Percentiles rank a stretch among this genome's conserved stretches.
phyloP scores from a whole-genome alignment of 768 basidiomycete species.

The Lentinula raphanica region DNA sequence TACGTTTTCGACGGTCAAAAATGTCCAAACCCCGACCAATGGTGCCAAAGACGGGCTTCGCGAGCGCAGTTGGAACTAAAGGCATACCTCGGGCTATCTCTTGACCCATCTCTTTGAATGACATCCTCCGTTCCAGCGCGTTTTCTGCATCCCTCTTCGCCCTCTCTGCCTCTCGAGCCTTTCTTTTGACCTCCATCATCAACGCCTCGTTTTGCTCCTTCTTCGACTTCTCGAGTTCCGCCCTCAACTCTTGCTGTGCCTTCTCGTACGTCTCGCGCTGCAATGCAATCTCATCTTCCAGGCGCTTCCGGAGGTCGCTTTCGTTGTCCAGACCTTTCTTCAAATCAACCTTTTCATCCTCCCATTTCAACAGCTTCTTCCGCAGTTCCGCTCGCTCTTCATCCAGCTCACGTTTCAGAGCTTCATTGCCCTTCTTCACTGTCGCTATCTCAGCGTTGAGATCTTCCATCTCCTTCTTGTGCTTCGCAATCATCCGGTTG shows the following conservation, averaged over 20 bases:
- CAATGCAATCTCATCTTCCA: neutral
- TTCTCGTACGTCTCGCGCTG: constrained; percentile 21
- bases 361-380: neutral
- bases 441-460: constrained; percentile 29
- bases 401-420: constrained; percentile 7
- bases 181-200: neutral
- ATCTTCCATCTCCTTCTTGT: constrained; percentile 28
- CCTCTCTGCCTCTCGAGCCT: neutral
- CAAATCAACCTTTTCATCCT: constrained; percentile 1
- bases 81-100: neutral
- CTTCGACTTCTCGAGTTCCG: constrained; percentile 11
- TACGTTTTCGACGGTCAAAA: neutral
- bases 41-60: neutral
- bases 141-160: neutral
- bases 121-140: neutral
- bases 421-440: constrained; percentile 3
- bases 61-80: neutral
- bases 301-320: neutral
- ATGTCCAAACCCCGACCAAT: neutral
- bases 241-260: constrained; percentile 20
- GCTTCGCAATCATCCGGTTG: constrained; percentile 28
- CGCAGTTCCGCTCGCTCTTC: constrained; percentile 5
- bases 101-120: neutral
- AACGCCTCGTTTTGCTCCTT: constrained; percentile 24
- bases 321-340: constrained; percentile 4